Evolutionary conservation across 2,329 filamentous ascomycete genomes (phyloP).

Genomic region (Diplodia corticola): DNA sequence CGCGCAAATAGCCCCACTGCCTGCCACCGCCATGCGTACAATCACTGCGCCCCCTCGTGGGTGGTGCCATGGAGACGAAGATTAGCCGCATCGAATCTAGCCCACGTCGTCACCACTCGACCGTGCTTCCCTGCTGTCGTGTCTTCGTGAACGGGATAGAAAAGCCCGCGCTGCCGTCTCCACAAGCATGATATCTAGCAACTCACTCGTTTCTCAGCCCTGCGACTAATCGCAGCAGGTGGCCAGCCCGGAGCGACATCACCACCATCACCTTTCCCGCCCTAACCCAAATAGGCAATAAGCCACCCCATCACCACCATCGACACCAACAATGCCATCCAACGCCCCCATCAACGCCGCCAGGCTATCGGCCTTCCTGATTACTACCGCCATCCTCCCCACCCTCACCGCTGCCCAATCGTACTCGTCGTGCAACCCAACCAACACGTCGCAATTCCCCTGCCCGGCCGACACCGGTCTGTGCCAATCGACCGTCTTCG

Average conservation of each 20-base stretch:
- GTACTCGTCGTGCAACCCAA: constrained; percentile 46
- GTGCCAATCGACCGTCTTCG: constrained; percentile 49
- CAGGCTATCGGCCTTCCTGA: background rate
- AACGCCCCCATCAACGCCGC: background rate
- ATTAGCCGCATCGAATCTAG: background rate
- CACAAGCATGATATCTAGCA: background rate
- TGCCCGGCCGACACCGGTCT: constrained; percentile 45
- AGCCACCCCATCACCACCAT: background rate
- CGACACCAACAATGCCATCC: background rate
- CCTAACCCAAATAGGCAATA: background rate
- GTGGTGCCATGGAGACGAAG: background rate
- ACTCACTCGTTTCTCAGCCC: background rate
- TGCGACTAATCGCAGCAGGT: background rate
- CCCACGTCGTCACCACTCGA: background rate
- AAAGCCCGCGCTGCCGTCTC: background rate
- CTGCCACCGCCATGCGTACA: background rate
- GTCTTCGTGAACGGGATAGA: background rate
- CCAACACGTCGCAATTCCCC: constrained; percentile 32
- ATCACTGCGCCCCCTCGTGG: background rate
- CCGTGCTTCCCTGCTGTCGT: background rate
- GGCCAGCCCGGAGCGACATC: background rate
- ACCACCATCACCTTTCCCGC: background rate
- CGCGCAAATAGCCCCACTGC: background rate
- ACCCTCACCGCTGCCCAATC: constrained; percentile 41
- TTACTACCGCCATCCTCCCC: constrained; percentile 30